Percentiles rank a stretch among this genome's conserved stretches.
phyloP scores from a whole-genome alignment of 257 asterid genomes.

The Vinca minor region DNA sequence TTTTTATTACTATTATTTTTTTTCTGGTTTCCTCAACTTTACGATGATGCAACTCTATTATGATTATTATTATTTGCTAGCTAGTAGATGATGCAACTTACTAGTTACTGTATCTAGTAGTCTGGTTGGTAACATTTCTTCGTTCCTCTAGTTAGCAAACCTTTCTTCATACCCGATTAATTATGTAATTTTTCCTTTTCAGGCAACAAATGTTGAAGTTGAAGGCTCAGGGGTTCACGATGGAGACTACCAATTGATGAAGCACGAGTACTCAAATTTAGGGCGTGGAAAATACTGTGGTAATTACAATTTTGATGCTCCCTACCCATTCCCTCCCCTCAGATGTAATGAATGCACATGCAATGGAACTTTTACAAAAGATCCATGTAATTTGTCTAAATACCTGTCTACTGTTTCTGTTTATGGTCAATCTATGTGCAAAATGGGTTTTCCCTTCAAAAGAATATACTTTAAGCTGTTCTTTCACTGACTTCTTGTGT shows the following conservation, averaged over 20 bases:
- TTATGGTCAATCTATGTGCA: background rate
- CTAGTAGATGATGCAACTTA: background rate
- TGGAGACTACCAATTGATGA: conserved; percentile 65
- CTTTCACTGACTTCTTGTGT: background rate
- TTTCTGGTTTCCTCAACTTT: no score
- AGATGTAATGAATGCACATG: background rate
- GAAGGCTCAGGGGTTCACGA: conserved; percentile 64
- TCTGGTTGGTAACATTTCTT: background rate
- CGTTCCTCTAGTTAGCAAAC: background rate
- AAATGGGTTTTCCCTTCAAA: background rate
- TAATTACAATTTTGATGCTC: conserved; percentile 18
- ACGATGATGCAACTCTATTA: no score
- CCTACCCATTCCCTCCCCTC: background rate
- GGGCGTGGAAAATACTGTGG: conserved; percentile 62
- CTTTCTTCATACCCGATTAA: background rate
- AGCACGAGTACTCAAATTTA: conserved; percentile 46
- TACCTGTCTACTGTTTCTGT: no score
- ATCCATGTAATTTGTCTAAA: background rate
- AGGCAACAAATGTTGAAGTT: conserved; percentile 74
- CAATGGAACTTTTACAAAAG: background rate
- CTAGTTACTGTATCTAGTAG: no score
- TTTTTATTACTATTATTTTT: no score
- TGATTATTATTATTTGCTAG: background rate
- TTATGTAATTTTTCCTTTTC: conserved; percentile 24
- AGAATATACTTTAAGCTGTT: background rate